Base-by-base conservation (phyloP, 805 yeast genomes). In the Blastobotrys americana region DNA sequence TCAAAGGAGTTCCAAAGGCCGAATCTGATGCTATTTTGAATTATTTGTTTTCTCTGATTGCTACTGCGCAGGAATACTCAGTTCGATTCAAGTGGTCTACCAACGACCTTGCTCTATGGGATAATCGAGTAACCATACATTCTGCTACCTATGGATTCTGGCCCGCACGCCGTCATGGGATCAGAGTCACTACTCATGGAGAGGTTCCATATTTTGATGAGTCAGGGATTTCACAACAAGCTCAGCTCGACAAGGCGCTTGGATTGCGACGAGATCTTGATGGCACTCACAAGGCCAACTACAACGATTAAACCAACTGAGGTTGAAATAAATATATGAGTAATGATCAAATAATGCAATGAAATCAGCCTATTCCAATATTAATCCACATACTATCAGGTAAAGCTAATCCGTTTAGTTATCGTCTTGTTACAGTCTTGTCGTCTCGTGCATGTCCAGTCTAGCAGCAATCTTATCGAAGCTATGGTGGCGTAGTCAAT, bases 141-240 rank as follows among this genome's bases (percentile, higher is more conserved):
- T 69, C 84, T 10, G 87, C 88, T 13, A 70, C 79, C 15, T 73
- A 77, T 44, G 90, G 84, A 56, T 83, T 85, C 81, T 82, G 75
- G 52, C 80, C 82, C 15, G 75, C 72, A 34, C 70, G 77, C 19
- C 75, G 93, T 62, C 90, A 83, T 53, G 84, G 84, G 6, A 78
- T 79, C 57, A 74, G 90, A 62, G 74, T 83, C 46, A 82, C 88
- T 15, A 80, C 84, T 3, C 74, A 76, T 55, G 89, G 79, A n/a
- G 90, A 84, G 61, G 72, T 82, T 57, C 90, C 93, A 0, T 41
- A 44, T 41, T 55, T 43, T 42, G 58, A 52, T 37, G 40, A 41
- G 21, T 38, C 45, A 6, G 63, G 63, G n/a, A 48, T 31, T 27
- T 47, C 54, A n/a, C 57, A 55, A 44, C 58, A 54, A 47, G 51